phyloP scores from a whole-genome alignment of 345 rosid species.

The Acer negundo region DNA sequence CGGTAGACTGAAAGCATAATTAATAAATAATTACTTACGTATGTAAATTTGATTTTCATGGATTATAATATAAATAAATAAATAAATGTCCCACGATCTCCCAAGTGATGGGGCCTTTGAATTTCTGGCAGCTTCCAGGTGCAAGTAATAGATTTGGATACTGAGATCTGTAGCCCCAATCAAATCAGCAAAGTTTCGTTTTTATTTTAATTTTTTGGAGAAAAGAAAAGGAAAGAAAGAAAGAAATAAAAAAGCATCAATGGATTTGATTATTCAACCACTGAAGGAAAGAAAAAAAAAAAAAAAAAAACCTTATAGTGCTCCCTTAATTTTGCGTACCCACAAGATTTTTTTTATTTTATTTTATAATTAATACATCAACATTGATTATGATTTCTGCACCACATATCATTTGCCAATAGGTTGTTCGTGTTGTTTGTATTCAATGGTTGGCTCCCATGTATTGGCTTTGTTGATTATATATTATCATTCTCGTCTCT shows the following conservation, averaged over 20 bases:
- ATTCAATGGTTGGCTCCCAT: no score
- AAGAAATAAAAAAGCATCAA: not conserved
- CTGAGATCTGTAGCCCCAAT: slow-evolving; percentile 44
- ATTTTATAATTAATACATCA: not conserved
- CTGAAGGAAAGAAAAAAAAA: not conserved
- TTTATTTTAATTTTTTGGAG: not conserved
- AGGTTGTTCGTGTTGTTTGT: no score
- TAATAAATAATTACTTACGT: not conserved
- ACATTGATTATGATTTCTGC: not conserved
- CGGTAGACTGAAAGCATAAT: not conserved
- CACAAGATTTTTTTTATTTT: not conserved
- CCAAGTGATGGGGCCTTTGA: slow-evolving; percentile 24
- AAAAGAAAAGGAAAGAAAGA: not conserved
- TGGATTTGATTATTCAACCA: slow-evolving; percentile 8
- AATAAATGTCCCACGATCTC: not conserved
- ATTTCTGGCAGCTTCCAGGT: slow-evolving; percentile 14
- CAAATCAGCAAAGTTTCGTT: slow-evolving; percentile 29
- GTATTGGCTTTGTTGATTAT: not conserved
- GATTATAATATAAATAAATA: not conserved
- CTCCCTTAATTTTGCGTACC: not conserved
- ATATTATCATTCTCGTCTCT: not conserved
- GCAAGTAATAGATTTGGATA: slow-evolving; percentile 35
- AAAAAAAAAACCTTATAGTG: not conserved
- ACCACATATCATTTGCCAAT: not conserved
- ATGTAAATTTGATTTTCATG: not conserved